Base-by-base conservation (phyloP, 768 basidiomycete species). In the Lyophyllum shimeji region DNA sequence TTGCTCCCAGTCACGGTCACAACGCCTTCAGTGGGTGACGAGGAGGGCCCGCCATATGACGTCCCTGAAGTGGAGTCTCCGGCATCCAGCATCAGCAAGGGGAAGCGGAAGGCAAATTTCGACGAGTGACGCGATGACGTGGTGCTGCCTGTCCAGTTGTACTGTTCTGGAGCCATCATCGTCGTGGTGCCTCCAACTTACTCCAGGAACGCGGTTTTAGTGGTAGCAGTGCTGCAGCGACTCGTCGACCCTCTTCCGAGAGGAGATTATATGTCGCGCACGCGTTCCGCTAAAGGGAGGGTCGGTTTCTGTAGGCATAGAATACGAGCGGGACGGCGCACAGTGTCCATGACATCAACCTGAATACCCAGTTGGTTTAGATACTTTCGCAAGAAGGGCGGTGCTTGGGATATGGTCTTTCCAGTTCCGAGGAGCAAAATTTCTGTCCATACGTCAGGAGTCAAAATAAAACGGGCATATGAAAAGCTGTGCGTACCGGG, bases 211-310 rank as follows among this genome's bases (percentile, higher is more conserved):
- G 76, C 42, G 79, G 77, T 7, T 74, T 70, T 17, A 86, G 60
- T 3, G 95, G 94, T 18, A 95, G 76, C n/a, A 97, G 71, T 1
- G 95, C 95, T 13, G 92, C 95, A 39, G 94, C 92, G 12, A 98
- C 93, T 23, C 89, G 86, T 50, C 96, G 79, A 7, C 96, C 96
- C 72, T 99, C 96, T 69, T 99, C 96, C 0, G 89, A 73, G 45
- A 99, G 79, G 21, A 99, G 69, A 69, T 99, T 98, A 71, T 95
- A 99, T 0, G 96, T 98, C 24, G 95, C 89, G 63, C 93, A 95
- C 17, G 95, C 96, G 67, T 95, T 97, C 65, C 92, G 77, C 95
- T 90, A 53, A 18, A 4, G 42, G n/a, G 15, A 25, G n/a, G 60
- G 45, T 49, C 9, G 24, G 45, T 24, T 33, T 33, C 15, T 46